Evolutionary conservation across 345 rosid genomes (phyloP).

Genomic region (Geranium rotundifolium): DNA sequence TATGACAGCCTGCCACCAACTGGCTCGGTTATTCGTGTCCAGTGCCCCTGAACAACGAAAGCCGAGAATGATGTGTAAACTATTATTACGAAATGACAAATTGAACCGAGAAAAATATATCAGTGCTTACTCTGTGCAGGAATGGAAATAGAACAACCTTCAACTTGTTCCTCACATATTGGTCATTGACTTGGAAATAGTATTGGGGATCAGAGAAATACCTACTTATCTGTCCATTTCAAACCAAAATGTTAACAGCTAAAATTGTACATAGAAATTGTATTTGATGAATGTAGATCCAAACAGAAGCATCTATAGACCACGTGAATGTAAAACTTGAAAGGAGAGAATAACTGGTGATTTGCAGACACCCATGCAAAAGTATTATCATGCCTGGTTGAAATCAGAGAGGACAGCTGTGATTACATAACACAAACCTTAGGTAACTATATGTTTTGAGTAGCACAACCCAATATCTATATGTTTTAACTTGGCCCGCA

Average conservation of each 20-base stretch:
- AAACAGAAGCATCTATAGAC: background rate
- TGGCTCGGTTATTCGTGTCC: conserved; percentile 64
- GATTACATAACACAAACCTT: no score
- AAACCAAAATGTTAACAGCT: conserved; percentile 2
- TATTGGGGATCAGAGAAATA: conserved; percentile 94
- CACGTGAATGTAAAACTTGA: background rate
- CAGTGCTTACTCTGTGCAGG: conserved; percentile 65
- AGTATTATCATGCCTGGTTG: no score
- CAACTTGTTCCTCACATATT: conserved; percentile 93
- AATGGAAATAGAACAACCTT: conserved; percentile 87
- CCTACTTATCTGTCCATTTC: conserved; percentile 57
- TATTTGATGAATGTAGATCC: background rate
- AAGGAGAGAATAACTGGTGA: no score
- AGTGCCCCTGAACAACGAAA: conserved; percentile 35
- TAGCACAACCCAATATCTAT: no score
- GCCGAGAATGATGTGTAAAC: conserved; percentile 5
- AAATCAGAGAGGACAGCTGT: no score
- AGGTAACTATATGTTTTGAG: no score
- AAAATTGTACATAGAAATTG: background rate
- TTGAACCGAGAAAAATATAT: background rate
- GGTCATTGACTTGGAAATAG: conserved; percentile 95
- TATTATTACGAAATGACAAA: background rate
- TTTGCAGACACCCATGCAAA: background rate
- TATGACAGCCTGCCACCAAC: conserved; percentile 59
- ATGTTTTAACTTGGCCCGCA: no score